These are phyloP conservation scores for Fonsecaea pugnacius DNA, from an alignment of 2,329 filamentous ascomycete species.

Conservation along the genomic window DNA sequence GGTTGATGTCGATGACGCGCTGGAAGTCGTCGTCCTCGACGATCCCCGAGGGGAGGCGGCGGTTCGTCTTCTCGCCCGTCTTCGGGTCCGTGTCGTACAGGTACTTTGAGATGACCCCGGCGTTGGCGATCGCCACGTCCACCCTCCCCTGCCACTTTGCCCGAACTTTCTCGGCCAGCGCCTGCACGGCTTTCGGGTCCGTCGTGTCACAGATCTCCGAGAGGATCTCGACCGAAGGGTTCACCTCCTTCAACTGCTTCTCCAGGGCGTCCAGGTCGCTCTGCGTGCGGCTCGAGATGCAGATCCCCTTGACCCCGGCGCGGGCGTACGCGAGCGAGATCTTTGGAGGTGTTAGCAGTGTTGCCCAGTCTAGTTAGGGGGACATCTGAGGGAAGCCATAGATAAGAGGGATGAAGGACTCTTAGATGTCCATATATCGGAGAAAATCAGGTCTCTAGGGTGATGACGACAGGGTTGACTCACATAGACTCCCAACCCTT, in stretches of 20 bases:
- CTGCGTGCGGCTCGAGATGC: constrained; percentile 40
- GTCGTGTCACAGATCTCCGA: constrained; percentile 29
- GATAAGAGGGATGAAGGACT: background rate
- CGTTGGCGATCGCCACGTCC: constrained; percentile 46
- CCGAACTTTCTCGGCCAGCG: constrained; percentile 39
- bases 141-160: constrained; percentile 39
- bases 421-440: background rate
- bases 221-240: constrained; percentile 41
- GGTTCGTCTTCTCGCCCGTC: constrained; percentile 26
- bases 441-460: background rate
- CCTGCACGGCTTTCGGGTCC: constrained; percentile 39
- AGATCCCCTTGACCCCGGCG: constrained; percentile 47
- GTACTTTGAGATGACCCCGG: constrained; percentile 37
- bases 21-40: constrained; percentile 32
- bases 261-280: constrained; percentile 35
- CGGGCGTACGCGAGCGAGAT: constrained; percentile 42
- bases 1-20: constrained; percentile 29
- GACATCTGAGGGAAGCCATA: background rate
- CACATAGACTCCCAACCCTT: constrained; percentile 42
- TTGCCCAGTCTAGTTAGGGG: background rate
- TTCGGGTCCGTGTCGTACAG: constrained; percentile 30
- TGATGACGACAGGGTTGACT: background rate
- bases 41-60: constrained; percentile 27
- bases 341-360: background rate
- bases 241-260: constrained; percentile 38